Evolutionary conservation across 805 yeast species (phyloP), one percentile per base, ranked within the genome.

Genomic region (Limtongia smithiae): DNA sequence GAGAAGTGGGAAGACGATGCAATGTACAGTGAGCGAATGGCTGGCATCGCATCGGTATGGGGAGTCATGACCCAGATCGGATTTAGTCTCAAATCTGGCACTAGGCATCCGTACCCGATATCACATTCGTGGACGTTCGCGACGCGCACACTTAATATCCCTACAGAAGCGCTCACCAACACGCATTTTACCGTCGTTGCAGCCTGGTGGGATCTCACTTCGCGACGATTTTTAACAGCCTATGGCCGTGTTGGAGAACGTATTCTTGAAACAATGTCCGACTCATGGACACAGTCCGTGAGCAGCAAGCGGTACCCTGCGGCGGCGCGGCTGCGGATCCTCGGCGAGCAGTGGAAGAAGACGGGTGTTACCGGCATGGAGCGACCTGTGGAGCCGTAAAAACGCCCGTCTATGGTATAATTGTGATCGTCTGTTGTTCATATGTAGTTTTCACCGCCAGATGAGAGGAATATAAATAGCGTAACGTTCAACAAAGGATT

Each of bases 191-290:
- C 80, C 0, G 77, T 83, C 1, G 74, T 81, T 3, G 82, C 87
- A 1, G 78, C 84, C 30, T 90, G 97, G 97, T 88, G 97, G 95
- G 97, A 93, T 57, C 80, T 89, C 4, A 74, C 83, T 41, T 90
- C 85, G 0, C 54, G 59, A 7, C 72, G 79, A 36, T 78, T 91
- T 48, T 45, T 74, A 6, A 61, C 62, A 8, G 75, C 73, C 1
- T 91, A 81, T 65, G 89, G 90, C 0, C 66, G 55, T 3, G 97
- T 91, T 68, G 93, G 79, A 2, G 47, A 38, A 4, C 93, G 93
- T 64, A 46, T 88, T 25, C 59, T 89, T 50, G 58, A 55, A 6
- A 55, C 77, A 9, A 62, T 79, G 4, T 73, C 76, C 49, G 63
- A 62, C 2, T 71, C 66, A 0, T 82, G 89, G 81, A 75, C 87